Percentiles rank a stretch among this genome's conserved stretches.
These are phyloP conservation scores for Tylopilus intermedius DNA, from an alignment of 768 basidiomycete genomes.

Conservation along the genomic window DNA sequence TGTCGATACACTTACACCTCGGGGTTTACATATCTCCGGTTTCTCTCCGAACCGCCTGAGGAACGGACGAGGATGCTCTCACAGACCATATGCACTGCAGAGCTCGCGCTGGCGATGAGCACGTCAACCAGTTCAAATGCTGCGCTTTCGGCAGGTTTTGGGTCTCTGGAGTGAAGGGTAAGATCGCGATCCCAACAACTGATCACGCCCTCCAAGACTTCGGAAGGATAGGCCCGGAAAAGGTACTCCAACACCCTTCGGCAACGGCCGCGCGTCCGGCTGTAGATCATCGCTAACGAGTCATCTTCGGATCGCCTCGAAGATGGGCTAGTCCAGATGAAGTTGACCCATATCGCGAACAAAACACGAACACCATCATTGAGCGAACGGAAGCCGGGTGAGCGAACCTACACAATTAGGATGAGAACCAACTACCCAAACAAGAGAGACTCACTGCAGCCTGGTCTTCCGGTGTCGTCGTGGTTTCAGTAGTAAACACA, in stretches of 20 bases:
- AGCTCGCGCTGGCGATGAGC: slow-evolving; percentile 79
- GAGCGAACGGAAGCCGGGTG: slow-evolving; percentile 72
- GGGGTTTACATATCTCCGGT: slow-evolving; percentile 56
- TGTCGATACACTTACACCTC: slow-evolving; percentile 50
- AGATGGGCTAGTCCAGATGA: slow-evolving; percentile 45
- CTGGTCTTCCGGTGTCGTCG: slow-evolving; percentile 48
- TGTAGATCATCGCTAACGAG: slow-evolving; percentile 61
- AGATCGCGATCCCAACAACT: slow-evolving; percentile 73
- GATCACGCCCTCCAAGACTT: slow-evolving; percentile 80
- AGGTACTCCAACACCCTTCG: slow-evolving; percentile 79
- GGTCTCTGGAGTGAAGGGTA: slow-evolving; percentile 40
- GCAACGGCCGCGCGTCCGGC: slow-evolving; percentile 61
- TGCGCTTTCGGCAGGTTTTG: slow-evolving; percentile 39
- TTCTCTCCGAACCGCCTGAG: slow-evolving; percentile 51
- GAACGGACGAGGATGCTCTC: slow-evolving; percentile 70
- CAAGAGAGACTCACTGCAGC: slow-evolving; percentile 43
- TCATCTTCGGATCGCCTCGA: slow-evolving; percentile 57
- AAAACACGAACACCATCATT: slow-evolving; percentile 79
- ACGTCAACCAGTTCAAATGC: slow-evolving; percentile 82
- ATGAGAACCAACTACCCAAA: neutral
- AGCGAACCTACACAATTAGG: slow-evolving; percentile 43
- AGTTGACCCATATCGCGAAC: slow-evolving; percentile 67
- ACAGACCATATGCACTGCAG: slow-evolving; percentile 82
- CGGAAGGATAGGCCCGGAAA: slow-evolving; percentile 72
- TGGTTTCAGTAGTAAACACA: slow-evolving; percentile 77